Evolutionary conservation across 495 filamentous ascomycete species (phyloP).

Genomic region (Usnea hakonensis): DNA sequence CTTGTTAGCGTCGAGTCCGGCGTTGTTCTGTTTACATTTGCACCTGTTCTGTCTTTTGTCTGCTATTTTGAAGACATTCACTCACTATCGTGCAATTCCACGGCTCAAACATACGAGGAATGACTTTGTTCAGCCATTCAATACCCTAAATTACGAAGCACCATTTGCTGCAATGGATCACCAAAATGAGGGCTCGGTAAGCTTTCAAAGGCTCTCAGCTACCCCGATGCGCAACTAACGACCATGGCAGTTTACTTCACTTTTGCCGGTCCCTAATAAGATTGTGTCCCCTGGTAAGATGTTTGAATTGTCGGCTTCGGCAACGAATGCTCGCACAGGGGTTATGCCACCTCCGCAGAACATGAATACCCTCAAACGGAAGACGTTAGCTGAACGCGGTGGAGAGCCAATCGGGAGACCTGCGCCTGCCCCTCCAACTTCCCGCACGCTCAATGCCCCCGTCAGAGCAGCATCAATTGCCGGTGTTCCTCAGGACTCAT

Average conservation of each 20-base stretch:
- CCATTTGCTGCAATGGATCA: constrained; percentile 16
- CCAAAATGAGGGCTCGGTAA: constrained; percentile 24
- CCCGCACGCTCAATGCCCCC: constrained; percentile 27
- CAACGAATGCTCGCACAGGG: constrained; percentile 58
- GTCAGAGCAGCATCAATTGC: constrained; percentile 34
- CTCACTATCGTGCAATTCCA: neutral
- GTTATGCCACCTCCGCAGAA: constrained; percentile 45
- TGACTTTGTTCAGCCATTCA: neutral
- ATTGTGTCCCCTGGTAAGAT: constrained; percentile 32
- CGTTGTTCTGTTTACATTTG: constrained; percentile 3
- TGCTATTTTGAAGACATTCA: neutral
- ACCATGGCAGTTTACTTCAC: constrained; percentile 18
- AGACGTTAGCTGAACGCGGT: constrained; percentile 50
- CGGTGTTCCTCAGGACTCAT: constrained; percentile 36
- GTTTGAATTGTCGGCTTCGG: constrained; percentile 54
- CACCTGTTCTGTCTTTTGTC: neutral
- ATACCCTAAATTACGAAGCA: neutral
- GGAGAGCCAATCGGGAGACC: constrained; percentile 39
- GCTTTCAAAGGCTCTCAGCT: neutral
- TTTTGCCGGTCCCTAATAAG: constrained; percentile 13
- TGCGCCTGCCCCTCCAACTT: constrained; percentile 33
- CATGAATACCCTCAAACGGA: constrained; percentile 40
- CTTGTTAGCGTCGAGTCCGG: neutral
- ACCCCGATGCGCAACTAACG: neutral
- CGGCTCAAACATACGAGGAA: neutral